phyloP scores from a whole-genome alignment of 1,139 yeast species.

The Geotrichum bryndzae region DNA sequence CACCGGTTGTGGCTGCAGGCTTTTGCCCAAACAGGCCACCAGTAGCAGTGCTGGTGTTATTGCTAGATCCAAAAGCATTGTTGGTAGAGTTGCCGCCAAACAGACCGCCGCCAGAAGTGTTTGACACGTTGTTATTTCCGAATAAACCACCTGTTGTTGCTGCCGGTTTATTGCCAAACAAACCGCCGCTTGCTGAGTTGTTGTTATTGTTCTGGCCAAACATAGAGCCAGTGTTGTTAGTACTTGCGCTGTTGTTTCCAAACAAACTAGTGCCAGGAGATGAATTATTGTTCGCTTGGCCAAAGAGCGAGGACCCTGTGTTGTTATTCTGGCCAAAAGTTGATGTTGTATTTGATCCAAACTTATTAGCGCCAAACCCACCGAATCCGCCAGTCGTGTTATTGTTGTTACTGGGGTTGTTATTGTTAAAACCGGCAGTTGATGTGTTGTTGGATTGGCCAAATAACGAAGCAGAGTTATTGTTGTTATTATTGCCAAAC shows the following conservation, averaged over 20 bases:
- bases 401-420: constrained; percentile 3
- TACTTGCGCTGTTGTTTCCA: constrained; percentile 22
- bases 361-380: background rate
- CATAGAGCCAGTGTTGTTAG: background rate
- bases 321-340: background rate
- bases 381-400: constrained; percentile 18
- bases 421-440: constrained; percentile 16
- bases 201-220: constrained; percentile 14
- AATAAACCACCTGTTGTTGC: constrained; percentile 24
- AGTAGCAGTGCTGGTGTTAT: constrained; percentile 18
- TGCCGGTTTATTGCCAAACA: constrained; percentile 33
- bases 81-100: constrained; percentile 23
- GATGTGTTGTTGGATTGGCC: constrained; percentile 3
- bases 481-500: constrained; percentile 18
- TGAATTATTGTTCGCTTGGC: background rate
- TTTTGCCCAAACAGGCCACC: constrained; percentile 33
- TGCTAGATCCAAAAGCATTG: constrained; percentile 15
- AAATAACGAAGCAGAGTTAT: constrained; percentile 21
- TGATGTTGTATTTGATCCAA: background rate
- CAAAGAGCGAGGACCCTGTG: background rate
- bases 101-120: constrained; percentile 18
- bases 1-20: constrained; percentile 19
- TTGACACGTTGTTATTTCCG: constrained; percentile 24
- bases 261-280: constrained; percentile 27
- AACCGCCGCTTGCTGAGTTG: constrained; percentile 34